These are phyloP conservation scores for Vishniacozyma victoriae DNA, from an alignment of 768 basidiomycete genomes.

Conservation along the genomic window DNA sequence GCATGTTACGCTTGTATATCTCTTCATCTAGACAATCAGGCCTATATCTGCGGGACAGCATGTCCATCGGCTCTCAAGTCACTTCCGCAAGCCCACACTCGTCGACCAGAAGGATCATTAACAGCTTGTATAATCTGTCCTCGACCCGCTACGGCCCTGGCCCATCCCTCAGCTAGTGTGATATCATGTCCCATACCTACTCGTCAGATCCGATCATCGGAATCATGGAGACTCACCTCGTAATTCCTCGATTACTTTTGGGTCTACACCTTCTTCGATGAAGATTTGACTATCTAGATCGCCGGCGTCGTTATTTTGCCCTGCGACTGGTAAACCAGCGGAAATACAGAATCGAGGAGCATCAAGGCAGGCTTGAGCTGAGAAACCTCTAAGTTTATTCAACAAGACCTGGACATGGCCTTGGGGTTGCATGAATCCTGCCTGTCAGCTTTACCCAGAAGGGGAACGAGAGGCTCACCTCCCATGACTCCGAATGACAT, in stretches of 20 bases:
- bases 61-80: conserved; percentile 85
- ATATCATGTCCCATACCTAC: conserved; percentile 86
- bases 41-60: conserved; percentile 72
- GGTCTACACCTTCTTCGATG: conserved; percentile 75
- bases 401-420: conserved; percentile 92
- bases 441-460: neutral
- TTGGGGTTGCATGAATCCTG: conserved; percentile 64
- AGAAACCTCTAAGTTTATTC: conserved; percentile 81
- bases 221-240: conserved; percentile 52
- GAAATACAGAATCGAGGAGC: conserved; percentile 96
- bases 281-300: conserved; percentile 78
- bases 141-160: conserved; percentile 21
- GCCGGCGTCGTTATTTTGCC: conserved; percentile 53
- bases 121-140: conserved; percentile 73
- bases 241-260: conserved; percentile 61
- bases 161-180: conserved; percentile 52
- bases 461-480: conserved; percentile 26
- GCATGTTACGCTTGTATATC: neutral
- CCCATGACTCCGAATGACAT: conserved; percentile 64
- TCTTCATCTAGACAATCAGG: neutral
- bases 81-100: conserved; percentile 93
- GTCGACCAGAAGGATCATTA: conserved; percentile 57
- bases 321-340: conserved; percentile 64
- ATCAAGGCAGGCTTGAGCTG: conserved; percentile 82
- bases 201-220: neutral